A percentile compares a stretch with the other conserved stretches of the same genome.
These are phyloP conservation scores for Epichloe hybrida DNA, from an alignment of 2,329 filamentous ascomycete species.

Conservation along the genomic window DNA sequence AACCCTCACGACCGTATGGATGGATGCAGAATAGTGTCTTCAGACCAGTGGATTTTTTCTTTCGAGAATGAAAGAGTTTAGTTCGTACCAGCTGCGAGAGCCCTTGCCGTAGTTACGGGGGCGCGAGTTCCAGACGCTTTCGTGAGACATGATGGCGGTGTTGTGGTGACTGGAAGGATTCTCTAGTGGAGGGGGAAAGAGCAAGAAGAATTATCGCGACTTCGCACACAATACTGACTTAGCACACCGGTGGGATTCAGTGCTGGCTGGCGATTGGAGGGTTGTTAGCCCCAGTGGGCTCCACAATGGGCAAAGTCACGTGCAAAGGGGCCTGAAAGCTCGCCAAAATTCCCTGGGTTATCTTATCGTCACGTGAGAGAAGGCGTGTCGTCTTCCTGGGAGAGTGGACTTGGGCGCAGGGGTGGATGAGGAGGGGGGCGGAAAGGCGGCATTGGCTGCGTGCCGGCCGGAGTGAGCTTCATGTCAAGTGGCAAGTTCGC, in stretches of 20 bases:
- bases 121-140: slow-evolving; percentile 98
- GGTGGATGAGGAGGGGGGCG: slow-evolving; percentile 2
- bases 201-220: slow-evolving; percentile 9
- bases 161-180: background rate
- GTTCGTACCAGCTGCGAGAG: slow-evolving; percentile 73
- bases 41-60: background rate
- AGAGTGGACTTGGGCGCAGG: background rate
- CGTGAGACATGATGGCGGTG: slow-evolving; percentile 52
- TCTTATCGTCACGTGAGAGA: slow-evolving; percentile 11
- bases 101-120: slow-evolving; percentile 97
- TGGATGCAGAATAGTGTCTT: background rate
- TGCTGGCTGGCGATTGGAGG: slow-evolving; percentile 21
- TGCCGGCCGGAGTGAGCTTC: background rate
- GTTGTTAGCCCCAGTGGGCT: slow-evolving; percentile 23
- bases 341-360: background rate
- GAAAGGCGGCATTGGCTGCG: background rate
- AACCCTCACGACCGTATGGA: background rate
- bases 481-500: background rate
- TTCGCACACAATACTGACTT: slow-evolving; percentile 3
- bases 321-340: background rate
- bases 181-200: slow-evolving; percentile 11
- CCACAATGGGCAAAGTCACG: background rate
- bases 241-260: slow-evolving; percentile 6
- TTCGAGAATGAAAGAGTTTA: background rate
- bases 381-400: background rate